Conservation (phyloP, 176 grass and related monocot genomes). For the Thinopyrum elongatum region DNA sequence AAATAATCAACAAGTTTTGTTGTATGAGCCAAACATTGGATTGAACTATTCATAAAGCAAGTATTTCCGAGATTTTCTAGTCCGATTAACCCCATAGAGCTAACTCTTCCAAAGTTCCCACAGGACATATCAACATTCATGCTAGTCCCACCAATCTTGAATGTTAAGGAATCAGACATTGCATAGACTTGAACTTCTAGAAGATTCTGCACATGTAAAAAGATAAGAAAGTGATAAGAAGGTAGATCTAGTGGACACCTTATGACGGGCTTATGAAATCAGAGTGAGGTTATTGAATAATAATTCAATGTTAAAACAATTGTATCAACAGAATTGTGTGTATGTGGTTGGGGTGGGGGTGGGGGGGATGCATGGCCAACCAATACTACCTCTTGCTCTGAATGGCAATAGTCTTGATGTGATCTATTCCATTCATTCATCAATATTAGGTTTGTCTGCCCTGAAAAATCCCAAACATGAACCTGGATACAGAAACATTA, state of each 20-base stretch:
- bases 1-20: slow-evolving; percentile 88
- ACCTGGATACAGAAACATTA: slow-evolving; percentile 74
- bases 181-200: slow-evolving; percentile 89
- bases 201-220: slow-evolving; percentile 66
- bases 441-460: slow-evolving; percentile 92
- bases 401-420: slow-evolving; percentile 57
- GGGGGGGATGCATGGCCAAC: slow-evolving; percentile 1
- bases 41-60: slow-evolving; percentile 98
- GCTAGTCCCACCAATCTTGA: slow-evolving; percentile 48
- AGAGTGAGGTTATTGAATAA: background rate
- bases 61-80: slow-evolving; percentile 98
- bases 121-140: slow-evolving; percentile 43
- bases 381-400: slow-evolving; percentile 82
- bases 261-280: slow-evolving; percentile 12
- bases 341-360: no score
- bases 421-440: slow-evolving; percentile 95
- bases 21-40: slow-evolving; percentile 95
- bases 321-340: background rate
- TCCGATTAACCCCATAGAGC: slow-evolving; percentile 72
- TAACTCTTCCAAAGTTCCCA: slow-evolving; percentile 48
- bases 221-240: slow-evolving; percentile 24
- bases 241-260: slow-evolving; percentile 5
- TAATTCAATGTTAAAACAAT: background rate
- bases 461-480: slow-evolving; percentile 99
- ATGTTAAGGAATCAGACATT: slow-evolving; percentile 65